Conservation (phyloP, 2,329 filamentous ascomycete genomes). For the Exophiala lecanii-corni region DNA sequence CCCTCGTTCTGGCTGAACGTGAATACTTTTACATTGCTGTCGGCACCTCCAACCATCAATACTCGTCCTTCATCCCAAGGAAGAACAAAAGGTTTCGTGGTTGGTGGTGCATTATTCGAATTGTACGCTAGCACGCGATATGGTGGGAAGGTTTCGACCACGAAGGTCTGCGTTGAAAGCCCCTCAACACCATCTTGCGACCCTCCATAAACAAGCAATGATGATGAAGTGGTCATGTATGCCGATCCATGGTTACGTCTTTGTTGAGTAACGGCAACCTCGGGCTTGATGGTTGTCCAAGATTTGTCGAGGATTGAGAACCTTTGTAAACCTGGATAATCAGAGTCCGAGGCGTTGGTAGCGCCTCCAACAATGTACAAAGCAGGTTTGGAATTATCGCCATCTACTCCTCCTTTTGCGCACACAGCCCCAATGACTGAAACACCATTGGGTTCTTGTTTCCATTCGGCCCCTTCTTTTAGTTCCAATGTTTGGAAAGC, state of each 20-base stretch:
- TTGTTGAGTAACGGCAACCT: conserved; percentile 57
- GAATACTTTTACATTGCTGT: conserved; percentile 63
- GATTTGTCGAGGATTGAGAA: conserved; percentile 54
- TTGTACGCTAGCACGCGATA: conserved; percentile 58
- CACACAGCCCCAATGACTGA: conserved; percentile 72
- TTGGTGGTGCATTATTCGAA: conserved; percentile 56
- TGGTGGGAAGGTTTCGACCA: conserved; percentile 62
- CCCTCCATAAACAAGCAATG: conserved; percentile 78
- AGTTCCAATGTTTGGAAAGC: conserved; percentile 73
- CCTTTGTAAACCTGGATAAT: conserved; percentile 71
- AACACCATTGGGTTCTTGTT: conserved; percentile 58
- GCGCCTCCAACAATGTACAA: conserved; percentile 78
- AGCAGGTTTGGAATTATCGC: conserved; percentile 54
- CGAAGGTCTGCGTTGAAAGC: conserved; percentile 69
- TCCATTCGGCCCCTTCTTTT: conserved; percentile 67
- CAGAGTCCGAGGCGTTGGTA: conserved; percentile 45
- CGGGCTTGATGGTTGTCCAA: conserved; percentile 55
- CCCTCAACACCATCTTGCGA: conserved; percentile 55
- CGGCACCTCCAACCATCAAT: conserved; percentile 68
- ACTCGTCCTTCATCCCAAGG: conserved; percentile 68
- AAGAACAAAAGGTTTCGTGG: conserved; percentile 66
- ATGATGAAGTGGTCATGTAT: conserved; percentile 65
- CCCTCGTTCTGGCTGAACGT: conserved; percentile 60
- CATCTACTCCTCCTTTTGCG: conserved; percentile 61
- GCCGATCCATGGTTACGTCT: conserved; percentile 69